A percentile compares a stretch with the other conserved stretches of the same genome.
Conservation (phyloP, 352 stramenopile species). For the Phytophthora ramorum region DNA sequence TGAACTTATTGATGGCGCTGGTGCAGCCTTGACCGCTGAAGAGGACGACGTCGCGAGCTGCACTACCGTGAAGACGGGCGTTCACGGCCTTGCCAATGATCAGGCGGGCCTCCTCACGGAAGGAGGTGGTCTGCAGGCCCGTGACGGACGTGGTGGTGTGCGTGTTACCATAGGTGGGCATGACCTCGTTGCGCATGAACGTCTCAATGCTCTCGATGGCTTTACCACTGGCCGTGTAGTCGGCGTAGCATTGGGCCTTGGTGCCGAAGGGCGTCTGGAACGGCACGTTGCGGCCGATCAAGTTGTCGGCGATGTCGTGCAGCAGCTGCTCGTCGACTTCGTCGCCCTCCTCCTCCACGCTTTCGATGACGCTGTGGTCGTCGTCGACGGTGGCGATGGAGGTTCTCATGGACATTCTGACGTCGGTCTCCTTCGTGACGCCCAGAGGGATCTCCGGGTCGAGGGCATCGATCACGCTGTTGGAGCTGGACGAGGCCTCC, state of each 20-base stretch:
- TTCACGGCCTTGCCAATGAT: conserved; percentile 93
- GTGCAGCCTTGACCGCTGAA: conserved; percentile 93
- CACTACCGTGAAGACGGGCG: conserved; percentile 87
- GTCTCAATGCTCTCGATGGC: conserved; percentile 90
- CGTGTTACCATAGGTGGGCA: conserved; percentile 98
- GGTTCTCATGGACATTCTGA: conserved; percentile 25
- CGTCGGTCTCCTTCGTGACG: conserved; percentile 33
- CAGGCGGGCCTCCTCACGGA: conserved; percentile 94
- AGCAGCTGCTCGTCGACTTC: conserved; percentile 41
- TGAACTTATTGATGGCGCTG: conserved; percentile 85
- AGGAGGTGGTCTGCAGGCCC: conserved; percentile 95
- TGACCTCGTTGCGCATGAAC: conserved; percentile 89
- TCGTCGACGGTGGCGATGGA: conserved; percentile 34
- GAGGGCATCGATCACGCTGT: conserved; percentile 21
- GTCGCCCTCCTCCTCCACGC: conserved; percentile 17
- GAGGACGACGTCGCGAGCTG: conserved; percentile 92
- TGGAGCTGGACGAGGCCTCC: conserved; percentile 33
- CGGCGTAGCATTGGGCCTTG: conserved; percentile 92
- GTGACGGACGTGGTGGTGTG: too few species aligned
- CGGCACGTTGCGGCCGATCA: conserved; percentile 58
- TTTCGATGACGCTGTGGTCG: conserved; percentile 2
- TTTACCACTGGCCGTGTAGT: conserved; percentile 95
- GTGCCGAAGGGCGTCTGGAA: conserved; percentile 78
- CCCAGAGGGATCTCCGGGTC: conserved; percentile 16
- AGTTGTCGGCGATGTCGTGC: conserved; percentile 48